A percentile compares a stretch with the other conserved stretches of the same genome.
phyloP scores from a whole-genome alignment of 2,329 filamentous ascomycete species.

The Balansia obtecta region DNA sequence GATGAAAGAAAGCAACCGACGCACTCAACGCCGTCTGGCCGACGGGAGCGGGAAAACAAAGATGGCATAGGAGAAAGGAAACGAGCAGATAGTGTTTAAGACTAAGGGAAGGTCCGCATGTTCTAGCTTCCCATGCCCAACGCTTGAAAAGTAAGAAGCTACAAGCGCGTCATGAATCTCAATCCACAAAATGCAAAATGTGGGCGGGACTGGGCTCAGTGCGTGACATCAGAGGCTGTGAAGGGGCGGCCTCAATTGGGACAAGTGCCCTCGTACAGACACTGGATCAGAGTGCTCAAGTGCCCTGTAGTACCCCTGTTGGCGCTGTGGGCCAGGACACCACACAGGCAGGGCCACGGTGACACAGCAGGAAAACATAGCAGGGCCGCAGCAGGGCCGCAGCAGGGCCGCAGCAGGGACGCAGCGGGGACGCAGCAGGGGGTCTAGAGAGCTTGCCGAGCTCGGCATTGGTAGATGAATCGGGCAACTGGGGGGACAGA shows the following conservation, averaged over 20 bases:
- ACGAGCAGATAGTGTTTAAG: background rate
- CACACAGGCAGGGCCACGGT: background rate
- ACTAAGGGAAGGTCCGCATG: background rate
- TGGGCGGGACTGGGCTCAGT: background rate
- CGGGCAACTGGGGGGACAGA: no score
- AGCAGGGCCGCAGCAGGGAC: no score
- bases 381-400: background rate
- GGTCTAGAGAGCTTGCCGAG: no score
- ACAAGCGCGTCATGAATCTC: conserved; percentile 2
- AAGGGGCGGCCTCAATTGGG: background rate
- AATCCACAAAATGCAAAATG: background rate
- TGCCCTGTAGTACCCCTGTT: no score
- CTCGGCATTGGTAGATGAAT: no score
- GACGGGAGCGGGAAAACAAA: background rate
- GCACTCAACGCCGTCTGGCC: background rate
- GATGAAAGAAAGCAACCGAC: background rate
- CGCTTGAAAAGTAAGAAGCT: no score
- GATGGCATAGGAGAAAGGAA: background rate
- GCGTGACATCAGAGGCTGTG: conserved; percentile 25
- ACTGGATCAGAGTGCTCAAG: background rate
- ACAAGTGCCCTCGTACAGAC: background rate
- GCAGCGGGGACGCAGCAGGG: background rate
- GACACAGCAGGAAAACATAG: background rate
- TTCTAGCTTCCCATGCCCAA: background rate
- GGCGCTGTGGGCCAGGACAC: background rate